These are phyloP conservation scores for Rhodamnia argentea DNA, from an alignment of 345 rosid genomes.

Conservation along the genomic window DNA sequence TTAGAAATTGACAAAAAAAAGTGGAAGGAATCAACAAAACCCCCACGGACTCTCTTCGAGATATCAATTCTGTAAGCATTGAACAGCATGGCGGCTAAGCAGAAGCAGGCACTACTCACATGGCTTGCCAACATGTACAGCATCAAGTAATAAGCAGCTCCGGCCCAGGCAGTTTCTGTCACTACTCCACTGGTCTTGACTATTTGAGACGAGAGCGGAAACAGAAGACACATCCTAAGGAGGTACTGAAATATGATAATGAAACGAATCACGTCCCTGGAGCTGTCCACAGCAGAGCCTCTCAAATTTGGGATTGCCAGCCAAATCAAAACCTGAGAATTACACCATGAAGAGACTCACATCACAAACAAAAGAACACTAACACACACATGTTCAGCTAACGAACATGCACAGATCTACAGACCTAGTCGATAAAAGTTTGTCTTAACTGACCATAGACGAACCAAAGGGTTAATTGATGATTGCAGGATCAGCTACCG, in stretches of 20 bases:
- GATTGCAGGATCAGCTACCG: neutral
- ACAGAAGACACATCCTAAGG: slow-evolving; percentile 37
- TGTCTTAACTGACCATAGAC: neutral
- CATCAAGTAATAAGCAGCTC: slow-evolving; percentile 42
- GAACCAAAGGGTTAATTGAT: neutral
- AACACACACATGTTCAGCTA: neutral
- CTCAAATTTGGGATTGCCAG: slow-evolving; percentile 25
- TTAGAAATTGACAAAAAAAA: neutral
- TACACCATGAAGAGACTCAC: neutral
- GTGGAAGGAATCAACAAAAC: neutral
- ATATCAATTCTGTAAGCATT: neutral
- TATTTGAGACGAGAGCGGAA: slow-evolving; percentile 40
- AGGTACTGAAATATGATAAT: slow-evolving; percentile 35
- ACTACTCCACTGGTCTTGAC: slow-evolving; percentile 31
- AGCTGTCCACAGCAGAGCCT: slow-evolving; percentile 6
- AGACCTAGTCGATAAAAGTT: neutral
- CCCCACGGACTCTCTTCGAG: neutral
- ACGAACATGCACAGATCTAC: neutral
- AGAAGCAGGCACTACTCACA: slow-evolving; percentile 13
- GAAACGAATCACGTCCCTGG: slow-evolving; percentile 20
- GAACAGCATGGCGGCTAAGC: neutral
- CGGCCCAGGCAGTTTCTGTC: slow-evolving; percentile 41
- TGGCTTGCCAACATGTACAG: slow-evolving; percentile 46
- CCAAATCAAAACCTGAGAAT: slow-evolving; percentile 42
- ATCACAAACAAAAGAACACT: neutral